Conservation (phyloP, 345 rosid species). For the Eucalyptus marginata region DNA sequence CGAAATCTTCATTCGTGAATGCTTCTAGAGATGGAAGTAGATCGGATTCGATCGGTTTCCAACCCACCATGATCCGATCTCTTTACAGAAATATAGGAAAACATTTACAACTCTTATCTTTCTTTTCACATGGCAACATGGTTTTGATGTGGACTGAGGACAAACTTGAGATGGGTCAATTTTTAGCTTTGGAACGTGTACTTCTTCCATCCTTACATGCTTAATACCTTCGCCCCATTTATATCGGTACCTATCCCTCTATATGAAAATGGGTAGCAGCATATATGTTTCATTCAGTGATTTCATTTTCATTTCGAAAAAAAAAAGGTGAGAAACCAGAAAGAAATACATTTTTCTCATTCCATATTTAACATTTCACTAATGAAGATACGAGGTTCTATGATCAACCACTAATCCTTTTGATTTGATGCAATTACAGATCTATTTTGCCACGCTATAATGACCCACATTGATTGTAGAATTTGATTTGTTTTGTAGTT, state of each 20-base stretch:
- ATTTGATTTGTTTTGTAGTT: not conserved
- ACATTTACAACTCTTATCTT: not conserved
- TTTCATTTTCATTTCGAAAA: not conserved
- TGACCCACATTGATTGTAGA: not conserved
- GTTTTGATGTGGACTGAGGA: not conserved
- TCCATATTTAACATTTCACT: not conserved
- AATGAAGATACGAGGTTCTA: not conserved
- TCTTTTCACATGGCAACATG: not conserved
- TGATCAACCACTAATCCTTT: not conserved
- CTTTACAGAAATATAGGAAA: not conserved
- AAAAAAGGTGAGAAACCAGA: not conserved
- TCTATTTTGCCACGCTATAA: not conserved
- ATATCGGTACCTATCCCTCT: not conserved
- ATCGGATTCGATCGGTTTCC: not conserved
- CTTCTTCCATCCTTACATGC: not conserved
- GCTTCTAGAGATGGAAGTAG: not conserved
- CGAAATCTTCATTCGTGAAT: not conserved
- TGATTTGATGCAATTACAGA: not conserved
- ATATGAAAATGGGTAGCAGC: not conserved
- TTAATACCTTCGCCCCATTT: not conserved
- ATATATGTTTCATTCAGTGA: not conserved
- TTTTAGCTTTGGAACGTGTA: not conserved
- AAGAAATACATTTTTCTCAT: not conserved
- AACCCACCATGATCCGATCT: not conserved
- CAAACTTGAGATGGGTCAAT: not conserved